A percentile compares a stretch with the other conserved stretches of the same genome.
Conservation (phyloP, 2,329 filamentous ascomycete genomes). For the Nemania serpens region DNA sequence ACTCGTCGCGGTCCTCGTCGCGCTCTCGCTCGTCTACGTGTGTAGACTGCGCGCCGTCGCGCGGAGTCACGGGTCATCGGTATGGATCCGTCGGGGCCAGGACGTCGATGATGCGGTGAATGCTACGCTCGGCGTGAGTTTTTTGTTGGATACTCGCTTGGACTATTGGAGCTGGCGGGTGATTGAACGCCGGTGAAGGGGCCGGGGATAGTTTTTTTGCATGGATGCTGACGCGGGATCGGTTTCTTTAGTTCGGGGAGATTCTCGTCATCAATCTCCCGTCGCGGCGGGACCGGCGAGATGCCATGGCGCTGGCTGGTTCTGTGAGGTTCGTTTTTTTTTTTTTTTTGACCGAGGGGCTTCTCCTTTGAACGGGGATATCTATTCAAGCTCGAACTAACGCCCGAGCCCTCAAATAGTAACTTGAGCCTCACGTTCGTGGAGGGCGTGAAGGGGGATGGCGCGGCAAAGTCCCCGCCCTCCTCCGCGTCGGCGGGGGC, state of each 20-base stretch:
- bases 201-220: too few species aligned
- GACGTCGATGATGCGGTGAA: slow-evolving; percentile 23
- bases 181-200: too few species aligned
- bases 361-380: too few species aligned
- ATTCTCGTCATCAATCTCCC: slow-evolving; percentile 59
- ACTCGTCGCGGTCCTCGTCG: background rate
- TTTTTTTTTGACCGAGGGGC: too few species aligned
- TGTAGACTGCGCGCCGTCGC: background rate
- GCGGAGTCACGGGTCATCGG: background rate
- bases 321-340: slow-evolving; percentile 47
- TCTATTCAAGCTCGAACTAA: background rate
- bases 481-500: slow-evolving; percentile 32
- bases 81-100: background rate
- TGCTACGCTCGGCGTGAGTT: slow-evolving; percentile 32
- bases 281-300: slow-evolving; percentile 54
- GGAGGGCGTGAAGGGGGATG: slow-evolving; percentile 49
- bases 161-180: background rate
- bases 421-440: slow-evolving; percentile 52
- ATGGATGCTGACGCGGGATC: background rate
- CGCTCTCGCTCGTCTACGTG: slow-evolving; percentile 2
- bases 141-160: background rate
- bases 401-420: slow-evolving; percentile 31
- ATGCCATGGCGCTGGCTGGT: slow-evolving; percentile 54
- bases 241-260: slow-evolving; percentile 51
- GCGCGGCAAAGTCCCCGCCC: slow-evolving; percentile 32